Percentiles rank a stretch among this genome's conserved stretches.
phyloP scores from a whole-genome alignment of 169 alveolate genomes.

The Plasmodium chabaudi region DNA sequence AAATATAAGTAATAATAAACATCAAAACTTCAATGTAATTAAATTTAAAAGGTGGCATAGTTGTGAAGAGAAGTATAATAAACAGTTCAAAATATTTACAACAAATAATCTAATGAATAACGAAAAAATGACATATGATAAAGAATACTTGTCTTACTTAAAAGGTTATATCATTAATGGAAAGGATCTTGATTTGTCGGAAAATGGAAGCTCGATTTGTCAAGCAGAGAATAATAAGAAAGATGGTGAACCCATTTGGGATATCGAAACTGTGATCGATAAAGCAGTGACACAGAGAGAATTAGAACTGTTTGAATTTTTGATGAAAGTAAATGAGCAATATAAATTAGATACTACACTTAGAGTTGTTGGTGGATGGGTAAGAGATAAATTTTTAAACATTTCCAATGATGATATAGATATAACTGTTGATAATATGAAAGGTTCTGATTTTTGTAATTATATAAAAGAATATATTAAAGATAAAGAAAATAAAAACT shows the following conservation, averaged over 20 bases:
- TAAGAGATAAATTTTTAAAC: constrained; percentile 94
- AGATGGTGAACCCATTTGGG: neutral
- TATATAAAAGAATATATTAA: constrained; percentile 82
- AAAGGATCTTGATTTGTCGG: neutral
- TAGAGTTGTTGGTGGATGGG: constrained; percentile 99
- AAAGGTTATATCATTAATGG: constrained; percentile 32
- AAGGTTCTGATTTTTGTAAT: constrained; percentile 91
- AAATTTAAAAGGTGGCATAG: neutral
- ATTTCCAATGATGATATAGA: constrained; percentile 94
- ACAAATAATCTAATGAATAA: neutral
- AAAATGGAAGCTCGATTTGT: too few relatives aligned
- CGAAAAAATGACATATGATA: constrained; percentile 9
- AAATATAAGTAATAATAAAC: too few relatives aligned
- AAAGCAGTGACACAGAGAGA: constrained; percentile 31
- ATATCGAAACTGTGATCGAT: constrained; percentile 29
- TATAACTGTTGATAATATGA: constrained; percentile 96
- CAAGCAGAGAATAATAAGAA: neutral
- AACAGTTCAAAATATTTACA: too few relatives aligned
- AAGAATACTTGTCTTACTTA: constrained; percentile 28
- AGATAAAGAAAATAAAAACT: constrained; percentile 84
- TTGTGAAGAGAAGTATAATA: too few relatives aligned
- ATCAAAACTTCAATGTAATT: too few relatives aligned
- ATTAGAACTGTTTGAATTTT: constrained; percentile 47
- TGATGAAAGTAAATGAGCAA: constrained; percentile 29
- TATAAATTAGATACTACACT: constrained; percentile 75